Evolutionary conservation across 2,329 filamentous ascomycete genomes (phyloP).

Genomic region (Aquanectria penicillioides): DNA sequence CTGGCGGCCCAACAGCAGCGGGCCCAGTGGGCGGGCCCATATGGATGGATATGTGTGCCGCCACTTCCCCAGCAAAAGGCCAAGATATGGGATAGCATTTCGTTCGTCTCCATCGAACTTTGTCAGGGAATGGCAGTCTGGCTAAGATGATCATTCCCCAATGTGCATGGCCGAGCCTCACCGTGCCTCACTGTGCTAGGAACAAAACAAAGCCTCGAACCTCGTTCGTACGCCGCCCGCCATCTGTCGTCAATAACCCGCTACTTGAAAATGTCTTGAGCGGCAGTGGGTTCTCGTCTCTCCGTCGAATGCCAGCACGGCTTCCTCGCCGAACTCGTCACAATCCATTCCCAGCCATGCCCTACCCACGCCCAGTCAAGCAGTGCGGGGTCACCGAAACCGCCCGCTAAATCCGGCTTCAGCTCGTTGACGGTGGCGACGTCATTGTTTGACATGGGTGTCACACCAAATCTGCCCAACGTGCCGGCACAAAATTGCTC

Average conservation of each 20-base stretch:
- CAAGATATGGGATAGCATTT: constrained; percentile 7
- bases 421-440: constrained; percentile 26
- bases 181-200: constrained; percentile 32
- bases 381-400: constrained; percentile 34
- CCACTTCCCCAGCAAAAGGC: constrained; percentile 37
- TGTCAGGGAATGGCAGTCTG: not conserved
- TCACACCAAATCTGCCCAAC: too few species aligned
- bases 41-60: constrained; percentile 18
- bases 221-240: not conserved
- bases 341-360: constrained; percentile 13
- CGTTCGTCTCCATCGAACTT: constrained; percentile 8
- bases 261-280: constrained; percentile 10
- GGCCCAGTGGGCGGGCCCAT: constrained; percentile 20
- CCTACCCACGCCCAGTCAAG: not conserved
- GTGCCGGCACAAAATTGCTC: too few species aligned
- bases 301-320: constrained; percentile 21
- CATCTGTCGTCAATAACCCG: not conserved
- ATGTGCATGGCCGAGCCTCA: constrained; percentile 14
- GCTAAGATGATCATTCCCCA: constrained; percentile 28
- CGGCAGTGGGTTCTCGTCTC: not conserved
- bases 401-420: constrained; percentile 28
- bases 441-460: constrained; percentile 36
- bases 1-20: constrained; percentile 22
- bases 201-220: constrained; percentile 23
- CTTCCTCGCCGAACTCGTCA: constrained; percentile 28